Conservation (phyloP, 805 yeast species). For the Candida ficus region DNA sequence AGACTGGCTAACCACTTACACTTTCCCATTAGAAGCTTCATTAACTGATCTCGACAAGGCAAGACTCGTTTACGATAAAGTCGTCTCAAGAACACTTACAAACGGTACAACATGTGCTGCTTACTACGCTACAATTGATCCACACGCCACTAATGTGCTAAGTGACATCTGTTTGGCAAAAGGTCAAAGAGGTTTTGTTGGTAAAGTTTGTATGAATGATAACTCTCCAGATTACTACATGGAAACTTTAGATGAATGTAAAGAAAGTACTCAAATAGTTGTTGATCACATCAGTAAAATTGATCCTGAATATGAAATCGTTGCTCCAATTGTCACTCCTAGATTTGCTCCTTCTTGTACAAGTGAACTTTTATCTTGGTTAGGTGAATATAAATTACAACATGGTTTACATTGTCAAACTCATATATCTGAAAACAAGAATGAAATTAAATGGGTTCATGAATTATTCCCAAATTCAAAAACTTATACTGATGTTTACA, state of each 20-base stretch:
- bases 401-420: conserved; percentile 72
- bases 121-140: conserved; percentile 86
- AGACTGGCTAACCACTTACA: conserved; percentile 84
- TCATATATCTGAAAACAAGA: conserved; percentile 78
- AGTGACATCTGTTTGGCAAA: conserved; percentile 60
- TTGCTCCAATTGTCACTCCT: conserved; percentile 83
- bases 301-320: conserved; percentile 47
- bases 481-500: conserved; percentile 75
- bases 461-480: conserved; percentile 66
- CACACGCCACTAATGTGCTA: conserved; percentile 66
- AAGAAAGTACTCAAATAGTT: conserved; percentile 49
- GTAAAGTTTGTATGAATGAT: conserved; percentile 91
- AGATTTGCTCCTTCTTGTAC: conserved; percentile 91
- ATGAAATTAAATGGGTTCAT: conserved; percentile 71
- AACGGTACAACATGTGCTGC: conserved; percentile 92
- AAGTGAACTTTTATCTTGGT: conserved; percentile 49
- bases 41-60: conserved; percentile 54
- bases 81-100: conserved; percentile 61
- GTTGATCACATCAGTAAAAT: conserved; percentile 48
- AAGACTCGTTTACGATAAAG: conserved; percentile 53
- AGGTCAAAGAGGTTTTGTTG: conserved; percentile 88
- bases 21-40: conserved; percentile 83
- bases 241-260: conserved; percentile 52
- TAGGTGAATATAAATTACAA: conserved; percentile 53
- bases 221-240: conserved; percentile 70